Conservation (phyloP, 306 rosid genomes). For the Gleditsia sinensis region DNA sequence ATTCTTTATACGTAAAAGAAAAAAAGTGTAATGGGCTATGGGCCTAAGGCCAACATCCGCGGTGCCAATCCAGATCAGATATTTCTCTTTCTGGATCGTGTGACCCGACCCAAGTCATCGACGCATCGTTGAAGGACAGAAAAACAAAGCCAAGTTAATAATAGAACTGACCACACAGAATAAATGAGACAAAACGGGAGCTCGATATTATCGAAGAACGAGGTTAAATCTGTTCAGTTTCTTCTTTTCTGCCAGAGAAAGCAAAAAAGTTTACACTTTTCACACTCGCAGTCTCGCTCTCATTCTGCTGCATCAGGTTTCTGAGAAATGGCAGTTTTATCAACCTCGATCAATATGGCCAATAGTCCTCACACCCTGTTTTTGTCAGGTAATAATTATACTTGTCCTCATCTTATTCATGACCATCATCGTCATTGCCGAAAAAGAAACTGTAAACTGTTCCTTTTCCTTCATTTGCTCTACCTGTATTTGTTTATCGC, state of each 20-base stretch:
- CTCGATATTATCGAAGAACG: constrained; percentile 31
- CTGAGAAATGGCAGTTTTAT: constrained; percentile 43
- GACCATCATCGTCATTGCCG: background rate
- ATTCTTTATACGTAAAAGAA: no score
- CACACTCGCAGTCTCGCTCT: background rate
- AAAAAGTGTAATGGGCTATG: no score
- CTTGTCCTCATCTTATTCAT: background rate
- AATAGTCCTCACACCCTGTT: constrained; percentile 37
- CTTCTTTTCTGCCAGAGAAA: constrained; percentile 1
- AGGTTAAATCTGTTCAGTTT: background rate
- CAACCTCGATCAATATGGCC: constrained; percentile 34
- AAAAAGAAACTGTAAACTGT: background rate
- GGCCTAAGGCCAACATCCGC: no score
- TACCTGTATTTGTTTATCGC: background rate
- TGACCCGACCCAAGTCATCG: background rate
- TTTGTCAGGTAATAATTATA: constrained; percentile 34
- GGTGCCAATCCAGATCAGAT: no score
- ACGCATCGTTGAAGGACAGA: background rate
- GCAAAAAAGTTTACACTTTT: background rate
- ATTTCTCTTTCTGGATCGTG: no score
- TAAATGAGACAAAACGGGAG: background rate
- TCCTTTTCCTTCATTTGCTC: background rate
- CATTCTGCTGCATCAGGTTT: background rate
- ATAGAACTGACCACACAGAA: background rate
- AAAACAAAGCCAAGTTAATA: background rate